Evolutionary conservation across 768 basidiomycete species (phyloP).

Genomic region (Pholiota molesta): DNA sequence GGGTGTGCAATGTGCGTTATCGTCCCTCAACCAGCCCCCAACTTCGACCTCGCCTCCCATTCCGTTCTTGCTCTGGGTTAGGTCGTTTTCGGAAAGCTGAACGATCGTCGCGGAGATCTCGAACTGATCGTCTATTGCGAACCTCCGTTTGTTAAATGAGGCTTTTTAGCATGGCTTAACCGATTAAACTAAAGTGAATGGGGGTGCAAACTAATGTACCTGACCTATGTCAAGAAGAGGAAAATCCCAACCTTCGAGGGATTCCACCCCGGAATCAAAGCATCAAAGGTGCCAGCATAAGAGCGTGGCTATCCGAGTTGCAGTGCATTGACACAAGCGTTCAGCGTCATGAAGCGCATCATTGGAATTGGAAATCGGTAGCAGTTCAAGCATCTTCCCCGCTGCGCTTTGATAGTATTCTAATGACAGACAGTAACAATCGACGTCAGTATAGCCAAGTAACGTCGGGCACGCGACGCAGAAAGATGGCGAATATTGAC

Average conservation of each 20-base stretch:
- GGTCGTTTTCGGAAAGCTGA: background rate
- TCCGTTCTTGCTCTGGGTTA: background rate
- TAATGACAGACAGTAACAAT: slow-evolving; percentile 1
- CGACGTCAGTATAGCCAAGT: background rate
- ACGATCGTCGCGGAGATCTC: background rate
- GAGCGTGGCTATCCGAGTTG: background rate
- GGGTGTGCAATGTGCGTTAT: too few species aligned
- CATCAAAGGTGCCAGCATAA: background rate
- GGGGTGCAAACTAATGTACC: background rate
- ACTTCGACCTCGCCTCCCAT: background rate
- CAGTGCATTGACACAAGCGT: background rate
- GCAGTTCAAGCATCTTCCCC: background rate
- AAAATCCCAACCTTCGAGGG: background rate
- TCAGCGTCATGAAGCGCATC: background rate
- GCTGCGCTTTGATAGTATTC: background rate
- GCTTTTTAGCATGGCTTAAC: background rate
- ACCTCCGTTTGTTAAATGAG: background rate
- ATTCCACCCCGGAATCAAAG: background rate
- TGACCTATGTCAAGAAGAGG: background rate
- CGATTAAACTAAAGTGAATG: background rate
- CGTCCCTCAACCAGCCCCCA: too few species aligned
- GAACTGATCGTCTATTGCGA: background rate
- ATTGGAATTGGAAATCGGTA: background rate
- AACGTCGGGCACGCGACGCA: too few species aligned
- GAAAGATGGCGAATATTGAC: background rate